Evolutionary conservation across 2,329 filamentous ascomycete genomes (phyloP).

Genomic region (Tolypocladium paradoxum): DNA sequence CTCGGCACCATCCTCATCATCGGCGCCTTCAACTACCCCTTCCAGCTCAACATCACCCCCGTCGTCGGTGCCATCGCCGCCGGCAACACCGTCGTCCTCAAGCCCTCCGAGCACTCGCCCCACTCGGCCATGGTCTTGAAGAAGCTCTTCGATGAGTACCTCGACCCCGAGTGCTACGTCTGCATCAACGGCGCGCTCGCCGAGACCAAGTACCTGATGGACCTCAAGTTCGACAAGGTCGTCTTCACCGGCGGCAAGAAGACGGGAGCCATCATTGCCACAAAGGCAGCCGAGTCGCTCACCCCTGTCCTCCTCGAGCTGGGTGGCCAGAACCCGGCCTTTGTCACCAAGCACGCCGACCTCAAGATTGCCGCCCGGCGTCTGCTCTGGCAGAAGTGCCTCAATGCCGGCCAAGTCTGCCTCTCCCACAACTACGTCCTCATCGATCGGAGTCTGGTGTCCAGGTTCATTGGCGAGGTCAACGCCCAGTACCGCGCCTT

Average conservation of each 20-base stretch:
- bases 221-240: slow-evolving; percentile 95
- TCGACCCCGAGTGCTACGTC: slow-evolving; percentile 68
- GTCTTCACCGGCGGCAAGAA: slow-evolving; percentile 78
- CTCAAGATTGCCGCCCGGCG: slow-evolving; percentile 70
- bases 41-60: slow-evolving; percentile 69
- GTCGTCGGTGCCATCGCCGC: slow-evolving; percentile 84
- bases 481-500: slow-evolving; percentile 63
- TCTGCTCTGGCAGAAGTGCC: slow-evolving; percentile 77
- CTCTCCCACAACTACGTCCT: slow-evolving; percentile 88
- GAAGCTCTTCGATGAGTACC: slow-evolving; percentile 62
- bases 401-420: slow-evolving; percentile 86
- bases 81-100: slow-evolving; percentile 81
- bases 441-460: slow-evolving; percentile 63
- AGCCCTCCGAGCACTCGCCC: slow-evolving; percentile 79
- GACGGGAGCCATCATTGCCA: slow-evolving; percentile 78
- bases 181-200: slow-evolving; percentile 72
- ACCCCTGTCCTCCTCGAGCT: slow-evolving; percentile 86
- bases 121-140: slow-evolving; percentile 67
- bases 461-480: slow-evolving; percentile 63
- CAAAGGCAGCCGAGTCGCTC: slow-evolving; percentile 79
- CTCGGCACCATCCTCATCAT: slow-evolving; percentile 76
- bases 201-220: slow-evolving; percentile 71
- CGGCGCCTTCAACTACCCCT: slow-evolving; percentile 88
- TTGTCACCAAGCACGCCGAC: slow-evolving; percentile 77
- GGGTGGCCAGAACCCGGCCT: slow-evolving; percentile 84